These are phyloP conservation scores for Scedosporium dehoogii DNA, from an alignment of 2,329 filamentous ascomycete species.

Conservation along the genomic window DNA sequence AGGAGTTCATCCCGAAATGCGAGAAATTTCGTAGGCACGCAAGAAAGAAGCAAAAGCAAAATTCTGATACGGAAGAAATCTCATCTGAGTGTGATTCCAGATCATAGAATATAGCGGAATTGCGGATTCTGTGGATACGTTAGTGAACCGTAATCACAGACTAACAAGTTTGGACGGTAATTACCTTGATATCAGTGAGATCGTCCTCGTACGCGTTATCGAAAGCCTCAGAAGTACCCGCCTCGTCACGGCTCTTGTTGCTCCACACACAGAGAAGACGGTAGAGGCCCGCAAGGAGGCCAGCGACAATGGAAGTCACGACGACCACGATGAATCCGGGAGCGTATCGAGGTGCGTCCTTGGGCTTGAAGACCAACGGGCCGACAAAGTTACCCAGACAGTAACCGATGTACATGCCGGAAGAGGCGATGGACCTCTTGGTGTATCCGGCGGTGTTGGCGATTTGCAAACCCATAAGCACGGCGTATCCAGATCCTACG, in stretches of 20 bases:
- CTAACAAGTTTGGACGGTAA: neutral
- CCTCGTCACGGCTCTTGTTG: slow-evolving; percentile 30
- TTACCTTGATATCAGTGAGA: slow-evolving; percentile 31
- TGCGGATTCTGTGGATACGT: slow-evolving; percentile 14
- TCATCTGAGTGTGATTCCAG: neutral
- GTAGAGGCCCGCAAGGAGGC: slow-evolving; percentile 29
- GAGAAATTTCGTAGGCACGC: neutral
- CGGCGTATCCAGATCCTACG: slow-evolving; percentile 33
- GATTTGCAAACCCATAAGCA: slow-evolving; percentile 31
- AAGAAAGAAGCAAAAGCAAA: neutral
- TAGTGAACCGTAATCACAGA: neutral
- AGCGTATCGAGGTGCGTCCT: slow-evolving; percentile 22
- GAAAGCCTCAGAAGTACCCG: slow-evolving; percentile 34
- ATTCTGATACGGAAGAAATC: neutral
- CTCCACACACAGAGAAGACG: slow-evolving; percentile 32
- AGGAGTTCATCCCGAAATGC: neutral
- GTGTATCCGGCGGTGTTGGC: slow-evolving; percentile 26
- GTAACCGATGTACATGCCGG: slow-evolving; percentile 35
- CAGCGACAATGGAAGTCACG: slow-evolving; percentile 19
- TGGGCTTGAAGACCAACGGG: slow-evolving; percentile 26
- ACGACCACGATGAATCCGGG: slow-evolving; percentile 26
- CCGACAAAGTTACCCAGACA: slow-evolving; percentile 30
- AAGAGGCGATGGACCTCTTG: slow-evolving; percentile 31
- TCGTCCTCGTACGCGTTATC: slow-evolving; percentile 44
- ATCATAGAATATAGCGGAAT: slow-evolving; percentile 15